phyloP scores from a whole-genome alignment of 768 basidiomycete species.

The Rubroboletus satanas region DNA sequence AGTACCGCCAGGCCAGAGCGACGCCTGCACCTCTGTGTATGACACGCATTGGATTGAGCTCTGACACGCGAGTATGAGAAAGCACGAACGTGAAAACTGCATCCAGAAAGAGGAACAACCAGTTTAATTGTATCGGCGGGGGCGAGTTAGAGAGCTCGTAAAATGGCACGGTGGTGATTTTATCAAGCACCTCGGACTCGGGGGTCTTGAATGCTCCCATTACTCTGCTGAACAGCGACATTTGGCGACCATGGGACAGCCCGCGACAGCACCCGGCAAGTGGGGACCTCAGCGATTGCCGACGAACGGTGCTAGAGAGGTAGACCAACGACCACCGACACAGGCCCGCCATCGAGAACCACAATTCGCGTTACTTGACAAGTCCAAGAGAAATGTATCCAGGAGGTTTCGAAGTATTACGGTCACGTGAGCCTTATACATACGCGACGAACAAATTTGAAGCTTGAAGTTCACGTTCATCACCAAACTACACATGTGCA shows the following conservation, averaged over 20 bases:
- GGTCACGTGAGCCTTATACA: conserved; percentile 4
- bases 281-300: neutral
- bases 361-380: neutral
- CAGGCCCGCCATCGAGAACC: conserved; percentile 14
- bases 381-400: neutral
- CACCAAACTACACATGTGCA: neutral
- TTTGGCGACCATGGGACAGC: conserved; percentile 1
- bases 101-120: conserved; percentile 28
- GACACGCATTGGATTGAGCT: neutral
- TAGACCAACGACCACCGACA: conserved; percentile 10
- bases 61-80: neutral
- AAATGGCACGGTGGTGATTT: conserved; percentile 22
- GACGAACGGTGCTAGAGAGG: neutral
- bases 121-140: conserved; percentile 22
- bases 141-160: conserved; percentile 22
- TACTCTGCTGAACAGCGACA: conserved; percentile 10
- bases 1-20: conserved; percentile 28
- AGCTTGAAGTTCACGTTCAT: neutral
- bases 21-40: conserved; percentile 23
- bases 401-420: neutral
- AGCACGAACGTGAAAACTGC: conserved; percentile 29
- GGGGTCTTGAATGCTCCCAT: conserved; percentile 9
- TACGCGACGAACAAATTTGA: neutral
- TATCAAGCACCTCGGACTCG: conserved; percentile 17
- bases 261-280: neutral